These are phyloP conservation scores for Botrytis elliptica DNA, from an alignment of 2,329 filamentous ascomycete species.

Conservation along the genomic window DNA sequence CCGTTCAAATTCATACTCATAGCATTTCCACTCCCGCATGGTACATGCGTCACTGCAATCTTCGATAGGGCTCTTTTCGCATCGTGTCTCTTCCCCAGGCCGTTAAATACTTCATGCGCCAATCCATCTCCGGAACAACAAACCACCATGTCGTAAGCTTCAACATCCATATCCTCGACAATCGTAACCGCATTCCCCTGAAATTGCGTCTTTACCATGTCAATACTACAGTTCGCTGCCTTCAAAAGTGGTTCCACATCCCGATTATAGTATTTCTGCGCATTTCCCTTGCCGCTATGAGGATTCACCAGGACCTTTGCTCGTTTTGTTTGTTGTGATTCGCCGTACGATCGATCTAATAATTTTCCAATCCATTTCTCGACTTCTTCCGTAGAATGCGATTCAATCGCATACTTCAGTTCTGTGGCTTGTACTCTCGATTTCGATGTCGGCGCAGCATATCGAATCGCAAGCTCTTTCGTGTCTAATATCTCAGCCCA, in stretches of 20 bases:
- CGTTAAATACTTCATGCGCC: constrained; percentile 93
- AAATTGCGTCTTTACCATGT: constrained; percentile 69
- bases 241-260: constrained; percentile 80
- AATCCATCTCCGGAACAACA: constrained; percentile 91
- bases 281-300: constrained; percentile 78
- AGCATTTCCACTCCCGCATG: constrained; percentile 91
- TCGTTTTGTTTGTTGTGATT: constrained; percentile 67
- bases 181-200: constrained; percentile 78
- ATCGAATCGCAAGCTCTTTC: constrained; percentile 66
- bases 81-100: constrained; percentile 73
- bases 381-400: constrained; percentile 33
- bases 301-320: constrained; percentile 91
- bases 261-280: constrained; percentile 68
- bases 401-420: constrained; percentile 57
- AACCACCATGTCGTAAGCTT: constrained; percentile 79
- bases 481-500: constrained; percentile 66
- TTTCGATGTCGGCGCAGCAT: constrained; percentile 62
- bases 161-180: constrained; percentile 70
- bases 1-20: constrained; percentile 89
- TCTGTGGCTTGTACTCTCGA: constrained; percentile 58
- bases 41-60: constrained; percentile 81
- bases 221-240: constrained; percentile 74
- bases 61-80: constrained; percentile 71
- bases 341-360: constrained; percentile 68
- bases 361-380: constrained; percentile 62